phyloP scores from a whole-genome alignment of 306 rosid genomes.

The Canavalia ensiformis region DNA sequence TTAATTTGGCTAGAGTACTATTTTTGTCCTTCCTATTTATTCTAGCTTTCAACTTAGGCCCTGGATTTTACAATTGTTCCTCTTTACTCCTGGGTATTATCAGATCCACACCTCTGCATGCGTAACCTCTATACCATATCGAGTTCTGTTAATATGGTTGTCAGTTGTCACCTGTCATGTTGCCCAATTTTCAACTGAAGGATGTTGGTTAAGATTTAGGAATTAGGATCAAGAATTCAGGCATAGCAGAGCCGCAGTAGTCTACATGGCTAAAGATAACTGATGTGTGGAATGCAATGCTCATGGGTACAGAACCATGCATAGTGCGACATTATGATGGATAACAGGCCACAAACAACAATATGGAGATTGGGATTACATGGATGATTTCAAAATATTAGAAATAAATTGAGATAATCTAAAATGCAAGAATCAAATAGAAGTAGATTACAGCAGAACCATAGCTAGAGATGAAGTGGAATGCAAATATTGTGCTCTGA shows the following conservation, averaged over 20 bases:
- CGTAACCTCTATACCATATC: background rate
- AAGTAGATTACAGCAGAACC: slow-evolving; percentile 7
- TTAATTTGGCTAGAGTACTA: slow-evolving; percentile 18
- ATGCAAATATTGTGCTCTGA: slow-evolving; percentile 42
- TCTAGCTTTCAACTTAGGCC: slow-evolving; percentile 11
- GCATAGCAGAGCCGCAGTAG: background rate
- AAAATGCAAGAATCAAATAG: slow-evolving; percentile 10
- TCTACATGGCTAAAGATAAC: slow-evolving; percentile 31
- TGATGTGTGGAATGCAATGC: slow-evolving; percentile 9
- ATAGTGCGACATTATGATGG: slow-evolving; percentile 9
- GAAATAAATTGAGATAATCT: slow-evolving; percentile 16
- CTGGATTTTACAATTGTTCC: slow-evolving; percentile 27
- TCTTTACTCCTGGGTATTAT: slow-evolving; percentile 6
- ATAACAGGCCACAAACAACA: slow-evolving; percentile 30
- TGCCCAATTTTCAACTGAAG: slow-evolving; percentile 15
- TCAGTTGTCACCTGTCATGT: background rate
- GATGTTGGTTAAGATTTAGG: background rate
- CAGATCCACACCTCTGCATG: slow-evolving; percentile 13
- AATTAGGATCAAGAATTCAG: slow-evolving; percentile 9
- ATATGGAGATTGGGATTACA: background rate
- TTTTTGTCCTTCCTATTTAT: slow-evolving; percentile 32
- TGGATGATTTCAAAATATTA: slow-evolving; percentile 27
- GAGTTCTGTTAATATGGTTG: slow-evolving; percentile 30
- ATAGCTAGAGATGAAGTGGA: slow-evolving; percentile 20
- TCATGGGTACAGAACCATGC: slow-evolving; percentile 28